These are phyloP conservation scores for Trichophyton rubrum DNA, from an alignment of 2,329 filamentous ascomycete species.

Conservation along the genomic window DNA sequence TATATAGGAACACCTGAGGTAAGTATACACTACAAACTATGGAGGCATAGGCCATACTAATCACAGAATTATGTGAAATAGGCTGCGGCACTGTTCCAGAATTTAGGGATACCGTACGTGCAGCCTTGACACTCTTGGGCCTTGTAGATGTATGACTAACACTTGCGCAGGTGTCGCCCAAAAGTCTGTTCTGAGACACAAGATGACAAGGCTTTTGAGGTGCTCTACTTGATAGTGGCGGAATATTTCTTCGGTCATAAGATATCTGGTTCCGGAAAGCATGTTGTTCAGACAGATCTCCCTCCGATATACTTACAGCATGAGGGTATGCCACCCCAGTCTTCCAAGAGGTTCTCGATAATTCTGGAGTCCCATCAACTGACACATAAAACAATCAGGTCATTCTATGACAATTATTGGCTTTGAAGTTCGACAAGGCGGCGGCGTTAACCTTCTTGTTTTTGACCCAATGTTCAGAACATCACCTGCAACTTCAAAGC, in stretches of 20 bases:
- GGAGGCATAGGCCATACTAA: neutral
- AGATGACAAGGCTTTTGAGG: conserved; percentile 38
- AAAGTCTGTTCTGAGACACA: conserved; percentile 43
- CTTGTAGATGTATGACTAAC: neutral
- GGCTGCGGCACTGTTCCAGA: conserved; percentile 67
- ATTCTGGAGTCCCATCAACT: neutral
- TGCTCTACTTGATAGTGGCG: conserved; percentile 56
- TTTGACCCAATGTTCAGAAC: conserved; percentile 80
- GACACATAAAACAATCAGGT: conserved; percentile 33
- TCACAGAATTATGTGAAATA: conserved; percentile 22
- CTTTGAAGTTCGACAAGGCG: conserved; percentile 56
- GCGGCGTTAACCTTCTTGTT: conserved; percentile 59
- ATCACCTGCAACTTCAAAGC: conserved; percentile 47
- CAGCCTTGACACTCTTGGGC: neutral
- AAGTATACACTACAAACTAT: conserved; percentile 15
- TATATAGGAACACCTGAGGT: conserved; percentile 92
- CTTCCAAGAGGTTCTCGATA: neutral
- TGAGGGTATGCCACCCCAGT: conserved; percentile 40
- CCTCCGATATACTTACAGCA: conserved; percentile 88
- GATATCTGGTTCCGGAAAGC: conserved; percentile 39
- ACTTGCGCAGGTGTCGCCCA: conserved; percentile 41
- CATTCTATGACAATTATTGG: conserved; percentile 88
- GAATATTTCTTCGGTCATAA: conserved; percentile 56
- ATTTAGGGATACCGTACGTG: conserved; percentile 52
- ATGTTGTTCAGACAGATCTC: conserved; percentile 57